These are phyloP conservation scores for Phytopythium vexans DNA, from an alignment of 352 stramenopile genomes.

Conservation along the genomic window DNA sequence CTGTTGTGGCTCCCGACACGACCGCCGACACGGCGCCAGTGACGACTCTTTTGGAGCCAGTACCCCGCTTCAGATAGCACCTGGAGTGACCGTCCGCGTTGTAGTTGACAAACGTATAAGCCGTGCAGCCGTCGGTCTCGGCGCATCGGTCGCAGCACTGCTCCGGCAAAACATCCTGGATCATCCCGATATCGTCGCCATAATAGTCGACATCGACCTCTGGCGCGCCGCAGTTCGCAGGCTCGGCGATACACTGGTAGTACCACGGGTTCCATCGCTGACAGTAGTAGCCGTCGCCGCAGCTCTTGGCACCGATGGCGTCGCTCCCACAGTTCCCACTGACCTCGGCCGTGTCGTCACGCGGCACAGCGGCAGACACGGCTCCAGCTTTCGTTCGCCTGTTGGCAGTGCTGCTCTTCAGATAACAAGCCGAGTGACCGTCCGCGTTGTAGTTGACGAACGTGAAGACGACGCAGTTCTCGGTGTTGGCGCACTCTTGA, in stretches of 20 bases:
- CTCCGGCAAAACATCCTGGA: constrained; percentile 13
- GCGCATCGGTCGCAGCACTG: constrained; percentile 17
- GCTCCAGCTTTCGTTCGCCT: constrained; percentile 10
- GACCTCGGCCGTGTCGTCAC: too few relatives aligned
- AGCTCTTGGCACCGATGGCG: constrained; percentile 4
- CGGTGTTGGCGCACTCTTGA: constrained; percentile 13
- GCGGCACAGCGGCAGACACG: constrained; percentile 23
- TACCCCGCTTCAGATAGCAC: too few relatives aligned
- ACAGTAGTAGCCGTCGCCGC: constrained; percentile 7
- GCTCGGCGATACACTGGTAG: constrained; percentile 39
- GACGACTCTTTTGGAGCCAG: too few relatives aligned
- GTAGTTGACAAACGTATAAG: too few relatives aligned
- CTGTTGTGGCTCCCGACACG: too few relatives aligned
- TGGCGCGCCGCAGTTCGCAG: constrained; percentile 29
- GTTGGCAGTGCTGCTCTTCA: constrained; percentile 25
- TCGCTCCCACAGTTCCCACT: constrained; percentile 9
- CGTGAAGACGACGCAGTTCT: constrained; percentile 25
- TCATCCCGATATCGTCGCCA: constrained; percentile 33
- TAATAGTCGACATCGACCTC: constrained; percentile 35
- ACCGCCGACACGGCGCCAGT: too few relatives aligned
- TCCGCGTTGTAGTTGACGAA: constrained; percentile 43
- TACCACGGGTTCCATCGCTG: constrained; percentile 20
- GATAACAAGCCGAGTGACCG: constrained; percentile 33
- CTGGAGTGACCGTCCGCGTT: too few relatives aligned
- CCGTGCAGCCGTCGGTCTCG: constrained; percentile 9